Percentiles rank a stretch among this genome's conserved stretches.
These are phyloP conservation scores for Boechera stricta DNA, from an alignment of 345 rosid species.

Conservation along the genomic window DNA sequence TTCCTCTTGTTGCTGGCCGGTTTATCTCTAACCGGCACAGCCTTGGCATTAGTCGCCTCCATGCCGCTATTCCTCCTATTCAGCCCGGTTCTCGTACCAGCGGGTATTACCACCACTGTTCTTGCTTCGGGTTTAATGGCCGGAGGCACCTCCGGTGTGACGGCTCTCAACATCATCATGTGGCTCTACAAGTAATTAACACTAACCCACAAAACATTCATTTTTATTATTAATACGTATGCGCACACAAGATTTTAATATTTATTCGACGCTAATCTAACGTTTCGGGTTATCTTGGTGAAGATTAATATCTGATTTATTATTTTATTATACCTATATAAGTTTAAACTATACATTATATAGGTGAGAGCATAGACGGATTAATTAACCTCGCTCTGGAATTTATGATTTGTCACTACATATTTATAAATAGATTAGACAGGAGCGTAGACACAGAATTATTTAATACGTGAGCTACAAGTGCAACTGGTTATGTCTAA, in stretches of 20 bases:
- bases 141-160: conserved; percentile 61
- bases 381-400: neutral
- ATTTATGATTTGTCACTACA: conserved; percentile 7
- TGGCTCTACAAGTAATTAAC: conserved; percentile 63
- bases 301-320: neutral
- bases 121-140: conserved; percentile 63
- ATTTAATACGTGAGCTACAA: neutral
- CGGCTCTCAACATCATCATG: conserved; percentile 58
- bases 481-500: too few relatives aligned
- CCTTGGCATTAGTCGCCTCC: conserved; percentile 60
- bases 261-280: neutral
- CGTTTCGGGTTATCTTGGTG: neutral
- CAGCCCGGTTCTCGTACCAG: conserved; percentile 85
- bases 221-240: neutral
- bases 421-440: neutral
- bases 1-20: conserved; percentile 73
- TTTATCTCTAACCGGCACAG: conserved; percentile 61
- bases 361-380: neutral
- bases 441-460: neutral
- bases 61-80: conserved; percentile 69
- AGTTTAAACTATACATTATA: neutral
- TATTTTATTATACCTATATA: neutral
- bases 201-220: neutral
- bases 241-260: neutral
- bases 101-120: conserved; percentile 54